phyloP scores from a whole-genome alignment of 1,139 yeast genomes.

The Debaryomycetaceae sp. region DNA sequence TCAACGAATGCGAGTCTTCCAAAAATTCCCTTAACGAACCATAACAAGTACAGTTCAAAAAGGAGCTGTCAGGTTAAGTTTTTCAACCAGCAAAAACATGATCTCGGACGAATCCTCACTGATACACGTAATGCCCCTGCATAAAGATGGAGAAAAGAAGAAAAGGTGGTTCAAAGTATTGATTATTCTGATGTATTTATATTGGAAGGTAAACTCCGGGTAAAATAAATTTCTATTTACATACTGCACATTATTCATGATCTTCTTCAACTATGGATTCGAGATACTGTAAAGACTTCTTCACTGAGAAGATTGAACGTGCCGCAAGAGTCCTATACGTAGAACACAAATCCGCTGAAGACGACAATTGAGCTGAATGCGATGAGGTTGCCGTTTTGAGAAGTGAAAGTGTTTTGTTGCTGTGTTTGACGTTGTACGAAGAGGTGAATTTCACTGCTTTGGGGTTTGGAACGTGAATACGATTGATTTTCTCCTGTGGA shows the following conservation, averaged over 20 bases:
- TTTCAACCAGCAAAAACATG: slow-evolving; percentile 99
- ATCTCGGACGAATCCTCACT: slow-evolving; percentile 99
- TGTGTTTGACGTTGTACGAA: not conserved
- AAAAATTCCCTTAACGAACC: slow-evolving; percentile 69
- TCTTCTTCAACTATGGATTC: not conserved
- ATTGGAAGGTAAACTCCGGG: slow-evolving; percentile 6
- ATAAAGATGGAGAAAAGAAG: slow-evolving; percentile 74
- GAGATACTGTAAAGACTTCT: not conserved
- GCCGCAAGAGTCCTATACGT: not conserved
- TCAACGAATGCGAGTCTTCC: slow-evolving; percentile 39
- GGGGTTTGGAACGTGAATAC: not conserved
- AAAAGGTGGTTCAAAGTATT: slow-evolving; percentile 4
- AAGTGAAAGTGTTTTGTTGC: not conserved
- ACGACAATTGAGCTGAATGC: not conserved
- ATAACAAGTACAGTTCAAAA: slow-evolving; percentile 48
- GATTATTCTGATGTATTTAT: slow-evolving; percentile 6
- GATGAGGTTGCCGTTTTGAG: not conserved
- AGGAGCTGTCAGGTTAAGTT: slow-evolving; percentile 99
- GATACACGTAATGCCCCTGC: slow-evolving; percentile 99
- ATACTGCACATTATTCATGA: not conserved
- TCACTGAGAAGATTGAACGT: not conserved
- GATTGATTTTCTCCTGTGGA: slow-evolving; percentile 11
- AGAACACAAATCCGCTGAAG: not conserved
- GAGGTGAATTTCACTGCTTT: not conserved
- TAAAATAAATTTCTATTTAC: slow-evolving; percentile 1